Conservation (phyloP, 2,329 filamentous ascomycete genomes). For the Diaporthe vaccinii region DNA sequence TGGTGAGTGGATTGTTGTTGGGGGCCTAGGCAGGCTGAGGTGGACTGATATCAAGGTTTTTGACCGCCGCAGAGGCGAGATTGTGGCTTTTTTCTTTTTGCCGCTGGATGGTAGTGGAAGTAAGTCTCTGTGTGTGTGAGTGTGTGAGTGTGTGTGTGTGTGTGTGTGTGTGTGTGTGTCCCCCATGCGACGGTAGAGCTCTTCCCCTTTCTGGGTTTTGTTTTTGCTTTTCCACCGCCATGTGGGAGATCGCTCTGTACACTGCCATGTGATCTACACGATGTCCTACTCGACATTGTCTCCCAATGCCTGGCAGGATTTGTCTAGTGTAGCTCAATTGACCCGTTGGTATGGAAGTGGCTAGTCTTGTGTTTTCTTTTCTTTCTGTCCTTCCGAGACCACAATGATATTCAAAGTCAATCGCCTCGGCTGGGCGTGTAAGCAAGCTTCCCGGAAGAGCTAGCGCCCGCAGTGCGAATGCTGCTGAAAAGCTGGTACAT, state of each 20-base stretch:
- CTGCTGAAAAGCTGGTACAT: background rate
- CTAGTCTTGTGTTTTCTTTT: background rate
- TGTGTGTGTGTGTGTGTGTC: background rate
- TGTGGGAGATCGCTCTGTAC: background rate
- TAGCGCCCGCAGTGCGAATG: background rate
- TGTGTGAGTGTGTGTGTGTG: no score
- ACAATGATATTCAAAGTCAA: background rate
- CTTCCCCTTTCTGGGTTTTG: background rate
- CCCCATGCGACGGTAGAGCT: background rate
- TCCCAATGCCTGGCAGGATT: no score
- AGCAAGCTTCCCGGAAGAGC: background rate
- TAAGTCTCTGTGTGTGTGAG: background rate
- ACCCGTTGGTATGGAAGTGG: background rate
- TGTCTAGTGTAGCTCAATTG: background rate
- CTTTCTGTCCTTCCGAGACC: background rate
- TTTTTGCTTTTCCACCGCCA: slow-evolving; percentile 10
- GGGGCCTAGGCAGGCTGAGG: background rate
- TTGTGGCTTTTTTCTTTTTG: background rate
- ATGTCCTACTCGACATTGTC: no score
- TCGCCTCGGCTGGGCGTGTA: background rate
- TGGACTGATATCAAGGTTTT: background rate
- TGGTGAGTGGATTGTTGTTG: background rate
- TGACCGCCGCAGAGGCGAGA: slow-evolving; percentile 12
- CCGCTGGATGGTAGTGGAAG: background rate
- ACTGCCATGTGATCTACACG: background rate